A percentile compares a stretch with the other conserved stretches of the same genome.
Evolutionary conservation across 2,329 filamentous ascomycete genomes (phyloP).

Genomic region (Ceratocystis colombiana): DNA sequence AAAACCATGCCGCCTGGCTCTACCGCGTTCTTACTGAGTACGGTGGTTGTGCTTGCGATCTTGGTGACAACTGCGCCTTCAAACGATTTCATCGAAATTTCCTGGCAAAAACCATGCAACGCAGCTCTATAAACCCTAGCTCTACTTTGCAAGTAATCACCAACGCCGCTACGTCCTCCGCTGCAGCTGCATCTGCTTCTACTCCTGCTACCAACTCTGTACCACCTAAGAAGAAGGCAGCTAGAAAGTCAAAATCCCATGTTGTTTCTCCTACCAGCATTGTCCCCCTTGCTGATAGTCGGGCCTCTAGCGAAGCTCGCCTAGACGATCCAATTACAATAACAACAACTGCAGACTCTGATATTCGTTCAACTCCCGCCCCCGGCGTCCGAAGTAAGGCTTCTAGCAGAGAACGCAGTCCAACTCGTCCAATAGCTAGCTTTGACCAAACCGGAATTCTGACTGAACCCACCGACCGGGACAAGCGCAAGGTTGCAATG

Average conservation of each 20-base stretch:
- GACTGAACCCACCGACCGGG: slow-evolving; percentile 54
- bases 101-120: slow-evolving; percentile 38
- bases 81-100: slow-evolving; percentile 50
- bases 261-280: slow-evolving; percentile 53
- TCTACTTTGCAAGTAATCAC: slow-evolving; percentile 26
- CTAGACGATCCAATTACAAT: slow-evolving; percentile 39
- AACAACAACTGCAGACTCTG: slow-evolving; percentile 37
- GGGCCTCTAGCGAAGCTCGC: slow-evolving; percentile 53
- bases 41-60: slow-evolving; percentile 66
- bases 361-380: slow-evolving; percentile 41
- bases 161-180: neutral
- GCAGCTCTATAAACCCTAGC: slow-evolving; percentile 25
- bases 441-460: slow-evolving; percentile 51
- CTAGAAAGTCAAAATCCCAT: slow-evolving; percentile 45
- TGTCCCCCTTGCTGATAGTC: slow-evolving; percentile 51
- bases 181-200: neutral
- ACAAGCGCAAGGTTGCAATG: slow-evolving; percentile 58
- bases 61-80: slow-evolving; percentile 54
- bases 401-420: slow-evolving; percentile 55
- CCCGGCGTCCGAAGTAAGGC: slow-evolving; percentile 52
- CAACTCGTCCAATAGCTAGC: slow-evolving; percentile 46
- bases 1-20: slow-evolving; percentile 53
- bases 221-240: slow-evolving; percentile 39
- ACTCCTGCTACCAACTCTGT: neutral
- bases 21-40: slow-evolving; percentile 63